Percentiles rank a stretch among this genome's conserved stretches.
These are phyloP conservation scores for Tuber indicum DNA, from an alignment of 495 filamentous ascomycete genomes.

Conservation along the genomic window DNA sequence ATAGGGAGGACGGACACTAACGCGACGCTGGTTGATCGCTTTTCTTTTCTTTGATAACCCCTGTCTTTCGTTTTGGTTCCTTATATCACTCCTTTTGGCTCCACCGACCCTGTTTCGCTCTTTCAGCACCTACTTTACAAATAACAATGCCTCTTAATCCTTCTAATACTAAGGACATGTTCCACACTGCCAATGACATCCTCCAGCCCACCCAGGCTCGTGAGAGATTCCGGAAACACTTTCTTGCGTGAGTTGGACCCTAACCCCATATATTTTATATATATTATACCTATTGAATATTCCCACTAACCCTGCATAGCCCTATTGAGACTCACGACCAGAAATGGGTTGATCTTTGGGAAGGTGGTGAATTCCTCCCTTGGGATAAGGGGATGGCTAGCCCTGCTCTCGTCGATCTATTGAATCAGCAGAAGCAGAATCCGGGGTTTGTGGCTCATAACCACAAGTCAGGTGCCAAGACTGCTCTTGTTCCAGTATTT, in stretches of 20 bases:
- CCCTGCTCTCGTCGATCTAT: conserved; percentile 55
- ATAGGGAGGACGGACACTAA: too few relatives aligned
- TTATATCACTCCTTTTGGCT: too few relatives aligned
- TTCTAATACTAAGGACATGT: conserved; percentile 27
- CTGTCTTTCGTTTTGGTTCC: too few relatives aligned
- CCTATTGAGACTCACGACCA: conserved; percentile 24
- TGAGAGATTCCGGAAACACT: conserved; percentile 32
- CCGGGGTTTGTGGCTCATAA: conserved; percentile 23
- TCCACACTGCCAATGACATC: conserved; percentile 34
- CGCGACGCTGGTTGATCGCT: too few relatives aligned
- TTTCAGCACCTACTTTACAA: not conserved
- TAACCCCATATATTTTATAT: too few relatives aligned
- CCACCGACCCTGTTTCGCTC: too few relatives aligned
- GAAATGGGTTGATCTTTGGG: conserved; percentile 55
- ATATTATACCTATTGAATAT: not conserved
- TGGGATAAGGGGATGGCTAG: conserved; percentile 57
- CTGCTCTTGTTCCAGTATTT: conserved; percentile 52
- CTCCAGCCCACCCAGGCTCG: conserved; percentile 27
- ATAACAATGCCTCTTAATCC: not conserved
- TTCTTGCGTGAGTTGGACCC: conserved; percentile 17
- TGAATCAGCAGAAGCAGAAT: conserved; percentile 42
- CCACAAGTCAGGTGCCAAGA: conserved; percentile 43
- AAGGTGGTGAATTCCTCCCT: conserved; percentile 48
- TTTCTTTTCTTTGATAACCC: too few relatives aligned
- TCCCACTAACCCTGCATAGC: conserved; percentile 15